Base-by-base conservation (phyloP, 371 early-diverging fungal species). In the Mortierella sp. region DNA sequence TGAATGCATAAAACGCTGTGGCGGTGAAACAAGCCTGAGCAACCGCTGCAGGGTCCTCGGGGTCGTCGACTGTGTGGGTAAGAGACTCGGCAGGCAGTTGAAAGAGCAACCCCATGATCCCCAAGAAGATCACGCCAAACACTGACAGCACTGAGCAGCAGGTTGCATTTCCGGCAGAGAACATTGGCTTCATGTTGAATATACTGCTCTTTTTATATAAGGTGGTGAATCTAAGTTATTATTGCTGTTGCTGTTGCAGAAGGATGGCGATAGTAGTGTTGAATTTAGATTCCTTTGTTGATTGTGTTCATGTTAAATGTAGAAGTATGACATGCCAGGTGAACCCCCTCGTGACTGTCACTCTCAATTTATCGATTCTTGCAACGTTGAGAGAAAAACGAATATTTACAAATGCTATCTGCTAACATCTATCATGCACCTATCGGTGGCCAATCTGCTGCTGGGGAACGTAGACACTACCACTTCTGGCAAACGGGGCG, bases 61-160 rank as follows among this genome's bases (percentile, higher is more conserved):
- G 82, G 62, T 76, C 76, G 0, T 73, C 42, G 6, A 0, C 8
- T 28, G 70, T 72, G 42, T 82, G 73, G 31, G 82, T 76, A 40
- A 82, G 40, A 10, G 71, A 67, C 40, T 76, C 73, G 64, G 76
- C 82, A 10, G 76, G 76, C n/a, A 76, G 17, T 8, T 70, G 66
- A 67, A 76, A 82, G 64, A 82, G 73, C 68, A 61, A 70, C n/a
- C 68, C 58, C 73, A 82, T 66, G 28, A 65, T 75, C 31, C 76
- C 72, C 73, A 82, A 26, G 45, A 82, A 72, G 73, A 82, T 66
- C 57, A 82, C 76, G 17, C 82, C 82, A 76, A 82, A 82, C 61
- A 82, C 66, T 17, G 76, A 76, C 37, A 82, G 58, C 47, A 82
- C 53, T 13, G 77, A 64, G 65, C 75, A 82, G 58, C 76, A 82